Evolutionary conservation across 108 stramenopile genomes (phyloP).

Genomic region (Chaetoceros tenuissimus): DNA sequence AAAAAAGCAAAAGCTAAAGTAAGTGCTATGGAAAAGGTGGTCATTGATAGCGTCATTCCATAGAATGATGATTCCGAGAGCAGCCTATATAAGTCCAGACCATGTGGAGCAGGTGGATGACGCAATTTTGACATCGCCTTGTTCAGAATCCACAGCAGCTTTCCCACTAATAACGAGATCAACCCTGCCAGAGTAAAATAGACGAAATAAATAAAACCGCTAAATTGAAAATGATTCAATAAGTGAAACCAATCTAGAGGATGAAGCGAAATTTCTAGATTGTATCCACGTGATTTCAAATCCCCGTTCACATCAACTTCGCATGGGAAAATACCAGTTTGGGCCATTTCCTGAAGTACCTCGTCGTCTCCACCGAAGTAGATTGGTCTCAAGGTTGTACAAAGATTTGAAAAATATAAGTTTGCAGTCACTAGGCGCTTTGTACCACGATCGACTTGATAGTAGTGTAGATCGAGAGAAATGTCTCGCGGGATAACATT

Average conservation of each 20-base stretch:
- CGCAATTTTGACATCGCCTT: slow-evolving; percentile 68
- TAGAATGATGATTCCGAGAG: slow-evolving; percentile 47
- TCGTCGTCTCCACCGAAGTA: slow-evolving; percentile 41
- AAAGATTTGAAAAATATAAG: slow-evolving; percentile 46
- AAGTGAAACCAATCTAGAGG: slow-evolving; percentile 71
- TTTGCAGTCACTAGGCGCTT: slow-evolving; percentile 64
- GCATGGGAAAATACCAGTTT: slow-evolving; percentile 37
- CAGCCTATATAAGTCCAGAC: slow-evolving; percentile 39
- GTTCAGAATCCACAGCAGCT: slow-evolving; percentile 57
- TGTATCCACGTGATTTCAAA: slow-evolving; percentile 46
- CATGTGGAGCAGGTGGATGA: slow-evolving; percentile 70
- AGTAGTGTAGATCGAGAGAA: slow-evolving; percentile 52
- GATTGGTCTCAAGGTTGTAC: slow-evolving; percentile 43
- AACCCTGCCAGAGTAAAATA: slow-evolving; percentile 63
- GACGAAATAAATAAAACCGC: slow-evolving; percentile 49
- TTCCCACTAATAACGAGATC: slow-evolving; percentile 32
- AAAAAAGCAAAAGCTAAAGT: slow-evolving; percentile 19
- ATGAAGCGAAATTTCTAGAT: slow-evolving; percentile 48
- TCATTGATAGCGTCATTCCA: slow-evolving; percentile 44
- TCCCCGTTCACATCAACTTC: slow-evolving; percentile 52
- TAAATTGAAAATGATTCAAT: slow-evolving; percentile 73
- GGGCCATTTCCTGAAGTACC: slow-evolving; percentile 30
- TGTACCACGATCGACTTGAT: slow-evolving; percentile 37
- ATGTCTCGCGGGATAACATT: slow-evolving; percentile 57
- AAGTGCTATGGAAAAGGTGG: slow-evolving; percentile 37